Conservation (phyloP, 495 filamentous ascomycete species). For the Neurospora terricola region DNA sequence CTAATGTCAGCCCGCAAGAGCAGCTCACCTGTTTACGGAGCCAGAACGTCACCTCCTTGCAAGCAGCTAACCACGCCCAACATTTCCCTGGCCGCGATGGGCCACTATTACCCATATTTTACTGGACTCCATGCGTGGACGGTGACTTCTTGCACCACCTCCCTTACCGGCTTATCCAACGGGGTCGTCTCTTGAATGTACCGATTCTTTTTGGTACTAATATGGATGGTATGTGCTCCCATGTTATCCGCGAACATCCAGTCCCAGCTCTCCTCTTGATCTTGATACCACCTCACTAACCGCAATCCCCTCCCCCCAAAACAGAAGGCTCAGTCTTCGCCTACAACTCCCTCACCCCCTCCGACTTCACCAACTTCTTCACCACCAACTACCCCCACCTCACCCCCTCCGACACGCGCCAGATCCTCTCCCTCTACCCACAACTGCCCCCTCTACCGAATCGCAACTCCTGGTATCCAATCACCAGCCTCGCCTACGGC, state of each 20-base stretch:
- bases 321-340: constrained; percentile 43
- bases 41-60: constrained; percentile 36
- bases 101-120: constrained; percentile 41
- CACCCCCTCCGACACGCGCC: constrained; percentile 34
- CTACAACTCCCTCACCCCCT: constrained; percentile 30
- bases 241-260: not conserved
- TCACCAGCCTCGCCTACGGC: constrained; percentile 43
- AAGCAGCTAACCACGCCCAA: constrained; percentile 40
- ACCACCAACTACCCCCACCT: constrained; percentile 35
- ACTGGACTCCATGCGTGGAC: constrained; percentile 52
- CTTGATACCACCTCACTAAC: not conserved
- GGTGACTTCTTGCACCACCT: constrained; percentile 42
- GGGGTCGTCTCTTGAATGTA: constrained; percentile 21
- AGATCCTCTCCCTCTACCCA: constrained; percentile 27
- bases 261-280: not conserved
- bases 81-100: constrained; percentile 33
- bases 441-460: constrained; percentile 12
- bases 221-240: constrained; percentile 24
- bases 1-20: not conserved
- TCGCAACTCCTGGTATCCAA: constrained; percentile 29
- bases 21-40: constrained; percentile 42
- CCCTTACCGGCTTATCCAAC: constrained; percentile 18
- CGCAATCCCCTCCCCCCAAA: not conserved
- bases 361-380: constrained; percentile 39
- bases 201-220: constrained; percentile 32